Percentiles rank a stretch among this genome's conserved stretches.
Evolutionary conservation across 805 yeast species (phyloP).

Genomic region (Kuraishia capsulata): DNA sequence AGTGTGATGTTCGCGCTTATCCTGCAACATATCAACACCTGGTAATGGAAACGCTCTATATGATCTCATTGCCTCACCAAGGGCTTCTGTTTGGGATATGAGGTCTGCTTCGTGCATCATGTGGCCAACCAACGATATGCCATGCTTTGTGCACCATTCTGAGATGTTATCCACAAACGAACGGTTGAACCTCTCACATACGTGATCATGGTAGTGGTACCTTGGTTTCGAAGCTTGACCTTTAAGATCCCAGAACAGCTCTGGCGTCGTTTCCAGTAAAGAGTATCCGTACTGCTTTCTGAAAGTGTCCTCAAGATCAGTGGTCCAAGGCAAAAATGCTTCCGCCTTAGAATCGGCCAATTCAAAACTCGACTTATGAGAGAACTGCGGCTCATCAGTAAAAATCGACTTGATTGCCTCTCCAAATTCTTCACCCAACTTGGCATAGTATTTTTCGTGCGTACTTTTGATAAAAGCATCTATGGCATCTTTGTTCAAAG

Average conservation of each 20-base stretch:
- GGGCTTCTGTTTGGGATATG: conserved; percentile 6
- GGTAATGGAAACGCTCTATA: conserved; percentile 6
- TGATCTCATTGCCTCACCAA: conserved; percentile 8
- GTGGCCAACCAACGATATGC: conserved; percentile 6
- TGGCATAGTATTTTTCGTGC: neutral
- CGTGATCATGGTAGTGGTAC: neutral
- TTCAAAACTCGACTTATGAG: neutral
- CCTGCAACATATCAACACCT: conserved; percentile 9
- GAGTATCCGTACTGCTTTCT: neutral
- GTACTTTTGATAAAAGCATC: conserved; percentile 2
- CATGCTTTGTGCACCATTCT: conserved; percentile 5
- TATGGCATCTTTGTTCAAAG: conserved; percentile 4
- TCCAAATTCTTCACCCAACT: conserved; percentile 1
- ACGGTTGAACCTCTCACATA: conserved; percentile 6
- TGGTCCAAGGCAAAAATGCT: conserved; percentile 2
- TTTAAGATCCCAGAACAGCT: neutral
- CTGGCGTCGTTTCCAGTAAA: neutral
- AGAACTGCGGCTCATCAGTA: conserved; percentile 2
- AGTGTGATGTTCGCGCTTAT: conserved; percentile 7
- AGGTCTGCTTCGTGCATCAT: conserved; percentile 8
- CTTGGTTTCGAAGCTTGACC: neutral
- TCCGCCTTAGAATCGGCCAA: neutral
- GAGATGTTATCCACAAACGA: conserved; percentile 6
- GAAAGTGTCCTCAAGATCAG: neutral
- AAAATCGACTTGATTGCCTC: conserved; percentile 1